These are phyloP conservation scores for Thelonectria blattea DNA, from an alignment of 2,329 filamentous ascomycete species.

Conservation along the genomic window DNA sequence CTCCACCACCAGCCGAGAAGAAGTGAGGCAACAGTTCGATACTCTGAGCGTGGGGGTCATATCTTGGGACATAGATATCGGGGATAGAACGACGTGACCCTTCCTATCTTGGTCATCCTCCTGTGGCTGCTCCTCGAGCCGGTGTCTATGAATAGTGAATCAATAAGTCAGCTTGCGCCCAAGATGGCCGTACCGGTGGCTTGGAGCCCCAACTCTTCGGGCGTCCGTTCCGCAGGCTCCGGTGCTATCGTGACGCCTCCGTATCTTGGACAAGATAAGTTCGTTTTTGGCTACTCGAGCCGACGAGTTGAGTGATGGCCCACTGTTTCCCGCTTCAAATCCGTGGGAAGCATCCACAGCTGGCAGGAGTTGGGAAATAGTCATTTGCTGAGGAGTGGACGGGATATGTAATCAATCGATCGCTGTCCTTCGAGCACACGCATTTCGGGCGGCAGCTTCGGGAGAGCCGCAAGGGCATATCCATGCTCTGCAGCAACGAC, in stretches of 20 bases:
- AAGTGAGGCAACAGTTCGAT: conserved; percentile 36
- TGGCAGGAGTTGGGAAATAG: background rate
- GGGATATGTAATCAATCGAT: conserved; percentile 1
- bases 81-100: background rate
- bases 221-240: background rate
- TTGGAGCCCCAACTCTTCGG: background rate
- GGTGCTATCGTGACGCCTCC: background rate
- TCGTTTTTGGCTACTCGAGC: background rate
- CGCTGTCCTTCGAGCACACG: background rate
- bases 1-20: conserved; percentile 60
- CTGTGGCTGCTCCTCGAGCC: background rate
- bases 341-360: background rate
- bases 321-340: conserved; percentile 4
- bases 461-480: conserved; percentile 17
- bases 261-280: background rate
- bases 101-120: conserved; percentile 1
- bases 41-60: background rate
- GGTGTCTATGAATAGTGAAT: background rate
- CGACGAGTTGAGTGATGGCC: background rate
- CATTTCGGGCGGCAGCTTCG: conserved; percentile 13
- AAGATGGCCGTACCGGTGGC: no score
- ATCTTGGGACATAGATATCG: background rate
- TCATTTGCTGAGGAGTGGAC: background rate
- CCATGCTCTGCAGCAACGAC: conserved; percentile 14
- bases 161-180: background rate